A percentile compares a stretch with the other conserved stretches of the same genome.
These are phyloP conservation scores for Ascobolus immersus DNA, from an alignment of 495 filamentous ascomycete species.

Conservation along the genomic window DNA sequence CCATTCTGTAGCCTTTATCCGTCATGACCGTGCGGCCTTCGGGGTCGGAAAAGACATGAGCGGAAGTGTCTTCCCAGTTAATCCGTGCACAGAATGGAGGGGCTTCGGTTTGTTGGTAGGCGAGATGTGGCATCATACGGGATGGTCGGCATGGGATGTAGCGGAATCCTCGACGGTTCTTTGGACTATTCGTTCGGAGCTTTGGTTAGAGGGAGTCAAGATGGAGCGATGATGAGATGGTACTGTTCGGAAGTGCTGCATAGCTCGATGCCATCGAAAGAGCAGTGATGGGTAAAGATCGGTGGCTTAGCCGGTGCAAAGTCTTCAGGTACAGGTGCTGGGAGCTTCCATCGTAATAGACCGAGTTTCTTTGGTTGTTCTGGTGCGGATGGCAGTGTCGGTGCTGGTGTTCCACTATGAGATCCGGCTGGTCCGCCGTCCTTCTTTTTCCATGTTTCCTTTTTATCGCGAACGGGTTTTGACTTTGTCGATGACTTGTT, in stretches of 20 bases:
- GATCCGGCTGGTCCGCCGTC: constrained; percentile 13
- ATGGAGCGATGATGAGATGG: constrained; percentile 11
- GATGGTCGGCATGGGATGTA: constrained; percentile 85
- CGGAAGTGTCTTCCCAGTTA: constrained; percentile 73
- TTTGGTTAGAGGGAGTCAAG: neutral
- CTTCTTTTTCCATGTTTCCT: constrained; percentile 34
- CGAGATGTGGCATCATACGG: constrained; percentile 59
- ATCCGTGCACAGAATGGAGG: constrained; percentile 57
- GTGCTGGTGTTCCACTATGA: neutral
- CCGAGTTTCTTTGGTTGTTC: constrained; percentile 10
- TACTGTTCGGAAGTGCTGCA: constrained; percentile 40
- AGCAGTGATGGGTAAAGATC: constrained; percentile 34
- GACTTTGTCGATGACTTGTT: neutral
- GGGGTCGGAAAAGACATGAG: constrained; percentile 42
- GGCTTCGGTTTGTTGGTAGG: constrained; percentile 69
- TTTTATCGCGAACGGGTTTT: constrained; percentile 26
- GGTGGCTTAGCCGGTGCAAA: constrained; percentile 18
- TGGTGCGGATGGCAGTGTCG: neutral
- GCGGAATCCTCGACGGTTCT: constrained; percentile 37
- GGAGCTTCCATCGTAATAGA: constrained; percentile 32
- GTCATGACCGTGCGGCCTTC: constrained; percentile 37
- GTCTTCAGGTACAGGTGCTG: constrained; percentile 22
- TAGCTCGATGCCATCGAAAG: constrained; percentile 30
- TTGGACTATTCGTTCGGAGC: constrained; percentile 38
- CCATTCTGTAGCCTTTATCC: constrained; percentile 60